Evolutionary conservation across 768 basidiomycete species (phyloP), one percentile per base, ranked within the genome.

Genomic region (Lactarius evosmus): DNA sequence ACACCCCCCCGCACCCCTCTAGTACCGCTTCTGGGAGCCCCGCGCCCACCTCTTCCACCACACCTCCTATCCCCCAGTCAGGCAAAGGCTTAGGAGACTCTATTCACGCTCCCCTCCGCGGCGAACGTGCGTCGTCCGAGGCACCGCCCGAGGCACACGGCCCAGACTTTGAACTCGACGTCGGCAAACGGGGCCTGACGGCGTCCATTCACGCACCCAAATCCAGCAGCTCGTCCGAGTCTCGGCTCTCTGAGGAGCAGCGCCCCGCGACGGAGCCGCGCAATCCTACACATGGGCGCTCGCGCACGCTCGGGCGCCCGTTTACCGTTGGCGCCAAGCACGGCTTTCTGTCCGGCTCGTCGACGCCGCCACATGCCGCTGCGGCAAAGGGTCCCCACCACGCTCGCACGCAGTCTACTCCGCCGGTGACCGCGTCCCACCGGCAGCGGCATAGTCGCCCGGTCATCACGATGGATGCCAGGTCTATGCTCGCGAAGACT

Each of bases 381-480:
- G 70, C 71, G 0, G 16, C 40, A 4, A 63, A 59, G 25, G 63
- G 53, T 6, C 16, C 25, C 14, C 75, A 82, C 58, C 83, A 86
- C 69, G 70, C 79, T 7, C 84, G 88, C 44, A 87, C 85, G 49
- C 87, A 87, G 66, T 90, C 89, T 0, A 80, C 87, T 8, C 85
- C 87, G 16, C 82, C 85, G 74, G 59, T 65, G 33, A 60, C 63
- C 2, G 69, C 69, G 44, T 73, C 71, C 41, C 75, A 80, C 55
- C 58, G 71, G 27, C 81, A 84, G 19, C 82, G 84, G 66, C 65
- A 77, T 36, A 78, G 67, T 14, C 81, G 90, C 11, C 90, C 90
- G n/a, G 80, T 91, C 50, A 82, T 92, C 68, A 87, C 87, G 6
- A 85, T 79, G 14, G 88, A 87, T 56, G 90, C 88, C 2, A 81